These are phyloP conservation scores for Chlamydomonas schloesseri DNA, from an alignment of 139 green algal species.

Conservation along the genomic window DNA sequence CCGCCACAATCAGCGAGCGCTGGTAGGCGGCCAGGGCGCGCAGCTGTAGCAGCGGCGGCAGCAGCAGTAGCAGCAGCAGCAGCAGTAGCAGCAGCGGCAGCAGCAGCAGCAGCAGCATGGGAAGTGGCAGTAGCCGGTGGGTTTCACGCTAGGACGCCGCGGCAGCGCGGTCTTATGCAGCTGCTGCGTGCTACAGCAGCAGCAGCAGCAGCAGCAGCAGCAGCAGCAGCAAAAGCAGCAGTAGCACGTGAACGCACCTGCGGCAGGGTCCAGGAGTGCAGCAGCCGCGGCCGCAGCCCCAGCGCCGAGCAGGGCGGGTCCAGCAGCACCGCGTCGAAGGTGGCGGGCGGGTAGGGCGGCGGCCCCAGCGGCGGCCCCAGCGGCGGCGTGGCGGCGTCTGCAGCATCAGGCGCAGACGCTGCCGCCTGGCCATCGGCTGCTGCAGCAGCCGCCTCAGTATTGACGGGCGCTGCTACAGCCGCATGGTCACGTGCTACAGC, in stretches of 20 bases:
- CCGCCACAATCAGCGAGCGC: conserved; percentile 76
- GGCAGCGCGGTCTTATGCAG: too few relatives aligned
- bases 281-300: conserved; percentile 85
- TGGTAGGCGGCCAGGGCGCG: conserved; percentile 76
- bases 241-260: conserved; percentile 3
- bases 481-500: background rate
- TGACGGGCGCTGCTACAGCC: background rate
- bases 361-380: background rate
- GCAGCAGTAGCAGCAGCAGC: background rate
- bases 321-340: conserved; percentile 90
- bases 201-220: background rate
- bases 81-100: too few relatives aligned
- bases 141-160: too few relatives aligned
- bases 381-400: background rate
- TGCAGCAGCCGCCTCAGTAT: background rate
- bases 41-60: background rate
- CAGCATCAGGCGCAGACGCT: background rate
- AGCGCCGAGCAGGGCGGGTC: conserved; percentile 94
- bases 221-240: background rate
- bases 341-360: conserved; percentile 65
- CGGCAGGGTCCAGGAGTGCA: conserved; percentile 40
- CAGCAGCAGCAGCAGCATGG: too few relatives aligned
- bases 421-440: background rate
- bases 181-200: too few relatives aligned
- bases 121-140: too few relatives aligned